Percentiles rank a stretch among this genome's conserved stretches.
These are phyloP conservation scores for Pouteria glomerata DNA, from an alignment of 148 eudicot genomes.

Conservation along the genomic window DNA sequence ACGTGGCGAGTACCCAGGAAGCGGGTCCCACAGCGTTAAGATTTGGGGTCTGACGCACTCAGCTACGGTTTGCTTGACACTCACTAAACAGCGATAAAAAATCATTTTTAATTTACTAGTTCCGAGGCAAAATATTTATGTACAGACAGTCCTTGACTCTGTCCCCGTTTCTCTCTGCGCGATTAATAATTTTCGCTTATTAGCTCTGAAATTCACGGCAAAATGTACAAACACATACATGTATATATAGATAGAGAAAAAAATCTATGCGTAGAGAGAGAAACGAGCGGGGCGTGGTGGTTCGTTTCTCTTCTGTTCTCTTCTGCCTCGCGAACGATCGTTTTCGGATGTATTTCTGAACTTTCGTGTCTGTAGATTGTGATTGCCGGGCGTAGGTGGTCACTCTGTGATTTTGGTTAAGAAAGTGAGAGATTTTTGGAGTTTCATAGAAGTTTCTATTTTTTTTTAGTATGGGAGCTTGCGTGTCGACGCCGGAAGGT, in stretches of 20 bases:
- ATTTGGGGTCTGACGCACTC: no score
- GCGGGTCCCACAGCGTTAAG: no score
- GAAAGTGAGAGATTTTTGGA: conserved; percentile 17
- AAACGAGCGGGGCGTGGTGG: not conserved
- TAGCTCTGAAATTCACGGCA: not conserved
- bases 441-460: not conserved
- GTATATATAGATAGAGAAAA: not conserved
- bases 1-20: no score
- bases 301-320: not conserved
- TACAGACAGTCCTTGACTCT: no score
- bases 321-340: not conserved
- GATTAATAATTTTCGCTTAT: not conserved
- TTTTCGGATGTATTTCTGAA: not conserved
- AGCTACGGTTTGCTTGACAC: no score
- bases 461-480: conserved; percentile 54
- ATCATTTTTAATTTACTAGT: no score
- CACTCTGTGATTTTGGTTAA: no score
- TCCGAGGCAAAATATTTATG: no score
- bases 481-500: conserved; percentile 60
- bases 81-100: no score
- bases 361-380: not conserved
- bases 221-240: not conserved
- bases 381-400: not conserved
- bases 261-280: not conserved
- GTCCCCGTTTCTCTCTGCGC: no score